Conservation (phyloP, 352 stramenopile species). For the Blastocystis sp. region DNA sequence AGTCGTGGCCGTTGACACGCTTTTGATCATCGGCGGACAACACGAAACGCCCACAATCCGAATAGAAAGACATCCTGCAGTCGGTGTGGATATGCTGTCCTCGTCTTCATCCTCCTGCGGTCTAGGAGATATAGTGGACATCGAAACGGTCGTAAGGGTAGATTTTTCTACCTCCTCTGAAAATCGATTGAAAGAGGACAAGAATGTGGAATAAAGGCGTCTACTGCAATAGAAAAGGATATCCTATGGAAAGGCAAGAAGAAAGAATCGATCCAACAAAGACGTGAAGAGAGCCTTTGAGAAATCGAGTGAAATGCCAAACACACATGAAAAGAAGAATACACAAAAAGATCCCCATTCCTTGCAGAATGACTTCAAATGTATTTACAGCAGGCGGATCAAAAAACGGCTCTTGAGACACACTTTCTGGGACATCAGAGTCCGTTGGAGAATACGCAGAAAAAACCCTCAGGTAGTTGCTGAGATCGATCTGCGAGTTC, state of each 20-base stretch:
- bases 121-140: not conserved
- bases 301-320: not conserved
- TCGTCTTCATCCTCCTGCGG: slow-evolving; percentile 10
- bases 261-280: not conserved
- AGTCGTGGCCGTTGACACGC: not conserved
- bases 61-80: not conserved
- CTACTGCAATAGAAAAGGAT: not conserved
- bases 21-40: not conserved
- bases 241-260: not conserved
- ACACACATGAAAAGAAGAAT: not conserved
- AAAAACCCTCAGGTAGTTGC: not conserved
- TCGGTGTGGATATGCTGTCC: not conserved
- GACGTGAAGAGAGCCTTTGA: not conserved
- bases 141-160: not conserved
- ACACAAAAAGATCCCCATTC: not conserved
- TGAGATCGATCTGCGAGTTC: not conserved
- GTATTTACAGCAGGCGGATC: too few relatives aligned
- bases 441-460: not conserved
- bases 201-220: not conserved
- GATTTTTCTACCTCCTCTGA: not conserved
- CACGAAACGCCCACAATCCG: not conserved
- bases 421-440: not conserved
- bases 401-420: not conserved
- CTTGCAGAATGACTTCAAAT: too few relatives aligned
- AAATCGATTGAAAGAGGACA: not conserved